These are phyloP conservation scores for Vitis rotundifolia DNA, from an alignment of 164 flowering plant species.

Conservation along the genomic window DNA sequence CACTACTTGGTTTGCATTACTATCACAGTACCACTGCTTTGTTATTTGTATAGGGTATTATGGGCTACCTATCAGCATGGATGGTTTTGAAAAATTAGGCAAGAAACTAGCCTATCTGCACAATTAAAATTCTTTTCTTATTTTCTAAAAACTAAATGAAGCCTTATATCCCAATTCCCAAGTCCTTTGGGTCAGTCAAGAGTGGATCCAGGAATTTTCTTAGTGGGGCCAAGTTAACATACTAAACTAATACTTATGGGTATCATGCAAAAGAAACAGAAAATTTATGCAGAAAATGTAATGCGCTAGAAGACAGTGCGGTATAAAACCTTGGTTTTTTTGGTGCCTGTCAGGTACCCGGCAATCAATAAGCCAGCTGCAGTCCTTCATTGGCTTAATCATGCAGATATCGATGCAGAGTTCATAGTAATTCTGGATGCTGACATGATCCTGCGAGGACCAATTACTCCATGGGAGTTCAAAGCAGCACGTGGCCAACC, in stretches of 20 bases:
- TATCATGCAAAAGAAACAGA: no score
- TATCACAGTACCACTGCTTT: neutral
- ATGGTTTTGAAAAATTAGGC: no score
- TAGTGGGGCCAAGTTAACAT: no score
- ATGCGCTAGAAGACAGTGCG: neutral
- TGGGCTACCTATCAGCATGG: no score
- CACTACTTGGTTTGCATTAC: neutral
- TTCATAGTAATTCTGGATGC: conserved; percentile 93
- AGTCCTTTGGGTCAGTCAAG: no score
- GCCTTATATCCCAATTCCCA: no score
- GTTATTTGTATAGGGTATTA: neutral
- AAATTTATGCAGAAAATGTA: neutral
- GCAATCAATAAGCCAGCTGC: conserved; percentile 99
- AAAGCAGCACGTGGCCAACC: conserved; percentile 85
- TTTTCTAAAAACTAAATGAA: no score
- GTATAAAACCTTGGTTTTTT: neutral
- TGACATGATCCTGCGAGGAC: conserved; percentile 92
- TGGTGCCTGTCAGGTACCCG: conserved; percentile 73
- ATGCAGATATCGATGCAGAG: conserved; percentile 84
- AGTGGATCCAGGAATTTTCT: no score
- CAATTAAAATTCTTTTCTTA: no score
- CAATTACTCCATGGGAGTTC: conserved; percentile 99
- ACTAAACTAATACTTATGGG: no score
- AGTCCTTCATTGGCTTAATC: conserved; percentile 96
- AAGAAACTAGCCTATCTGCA: no score